These are phyloP conservation scores for Herpotrichia juniperi DNA, from an alignment of 2,329 filamentous ascomycete species.

Conservation along the genomic window DNA sequence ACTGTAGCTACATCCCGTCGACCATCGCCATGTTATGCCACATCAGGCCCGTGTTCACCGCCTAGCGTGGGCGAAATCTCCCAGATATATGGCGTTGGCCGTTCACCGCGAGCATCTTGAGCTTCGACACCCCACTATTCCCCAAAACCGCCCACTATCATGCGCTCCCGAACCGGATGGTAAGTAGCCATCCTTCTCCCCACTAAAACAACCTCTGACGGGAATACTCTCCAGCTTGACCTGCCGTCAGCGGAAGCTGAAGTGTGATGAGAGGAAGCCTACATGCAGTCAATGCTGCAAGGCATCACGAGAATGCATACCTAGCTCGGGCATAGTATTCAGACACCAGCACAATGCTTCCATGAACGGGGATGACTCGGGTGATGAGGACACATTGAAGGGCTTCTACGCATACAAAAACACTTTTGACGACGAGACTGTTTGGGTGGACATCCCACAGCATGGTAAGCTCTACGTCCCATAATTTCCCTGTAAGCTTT, in stretches of 20 bases:
- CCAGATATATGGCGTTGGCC: neutral
- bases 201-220: slow-evolving; percentile 12
- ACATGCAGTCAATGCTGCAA: slow-evolving; percentile 66
- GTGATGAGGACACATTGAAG: slow-evolving; percentile 56
- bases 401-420: slow-evolving; percentile 71
- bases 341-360: slow-evolving; percentile 73
- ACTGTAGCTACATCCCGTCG: slow-evolving; percentile 17
- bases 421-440: slow-evolving; percentile 64
- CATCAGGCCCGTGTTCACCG: slow-evolving; percentile 37
- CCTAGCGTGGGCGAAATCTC: slow-evolving; percentile 17
- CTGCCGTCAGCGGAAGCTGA: slow-evolving; percentile 67
- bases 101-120: neutral
- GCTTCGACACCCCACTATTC: neutral
- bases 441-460: slow-evolving; percentile 68
- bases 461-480: slow-evolving; percentile 52
- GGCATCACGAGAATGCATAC: slow-evolving; percentile 65
- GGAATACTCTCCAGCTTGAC: slow-evolving; percentile 45
- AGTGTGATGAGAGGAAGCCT: slow-evolving; percentile 69
- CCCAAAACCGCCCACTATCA: slow-evolving; percentile 14
- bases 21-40: slow-evolving; percentile 28
- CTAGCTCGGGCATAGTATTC: slow-evolving; percentile 68
- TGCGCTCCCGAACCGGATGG: slow-evolving; percentile 50
- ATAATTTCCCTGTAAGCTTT: slow-evolving; percentile 1
- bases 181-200: slow-evolving; percentile 19
- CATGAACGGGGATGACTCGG: slow-evolving; percentile 62